phyloP scores from a whole-genome alignment of 805 yeast species.

The Starmera dryadoides region DNA sequence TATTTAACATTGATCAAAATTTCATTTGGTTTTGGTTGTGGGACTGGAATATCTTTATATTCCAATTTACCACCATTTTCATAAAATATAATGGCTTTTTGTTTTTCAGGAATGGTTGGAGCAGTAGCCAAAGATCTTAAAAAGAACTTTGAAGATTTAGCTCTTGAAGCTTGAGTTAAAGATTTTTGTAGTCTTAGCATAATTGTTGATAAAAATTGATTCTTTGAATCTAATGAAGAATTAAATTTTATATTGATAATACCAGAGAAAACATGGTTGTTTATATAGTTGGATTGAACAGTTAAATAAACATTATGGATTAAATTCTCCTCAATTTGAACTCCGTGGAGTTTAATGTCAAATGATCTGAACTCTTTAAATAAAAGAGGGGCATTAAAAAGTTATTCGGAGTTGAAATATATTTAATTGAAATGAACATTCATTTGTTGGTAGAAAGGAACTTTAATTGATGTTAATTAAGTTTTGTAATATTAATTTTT shows the following conservation, averaged over 20 bases:
- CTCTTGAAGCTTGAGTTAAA: background rate
- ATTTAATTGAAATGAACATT: no score
- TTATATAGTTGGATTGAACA: no score
- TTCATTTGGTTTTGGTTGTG: conserved; percentile 52
- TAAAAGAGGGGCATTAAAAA: background rate
- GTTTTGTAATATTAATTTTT: no score
- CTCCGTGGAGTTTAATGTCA: no score
- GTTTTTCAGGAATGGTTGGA: conserved; percentile 31
- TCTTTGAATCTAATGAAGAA: no score
- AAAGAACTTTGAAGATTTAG: background rate
- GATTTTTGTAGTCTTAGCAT: conserved; percentile 1
- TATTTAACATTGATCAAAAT: conserved; percentile 53
- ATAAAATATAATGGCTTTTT: conserved; percentile 42
- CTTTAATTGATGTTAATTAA: no score
- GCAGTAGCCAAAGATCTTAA: conserved; percentile 9
- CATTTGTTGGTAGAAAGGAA: no score
- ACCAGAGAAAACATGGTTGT: no score
- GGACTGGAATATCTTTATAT: conserved; percentile 44
- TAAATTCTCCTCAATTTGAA: no score
- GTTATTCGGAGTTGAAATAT: background rate
- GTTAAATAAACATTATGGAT: no score
- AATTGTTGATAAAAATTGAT: background rate
- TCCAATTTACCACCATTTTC: conserved; percentile 35
- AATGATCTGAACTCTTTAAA: no score
- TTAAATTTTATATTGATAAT: no score